Evolutionary conservation across 108 stramenopile genomes (phyloP).

Genomic region (Phaeodactylum tricornutum): DNA sequence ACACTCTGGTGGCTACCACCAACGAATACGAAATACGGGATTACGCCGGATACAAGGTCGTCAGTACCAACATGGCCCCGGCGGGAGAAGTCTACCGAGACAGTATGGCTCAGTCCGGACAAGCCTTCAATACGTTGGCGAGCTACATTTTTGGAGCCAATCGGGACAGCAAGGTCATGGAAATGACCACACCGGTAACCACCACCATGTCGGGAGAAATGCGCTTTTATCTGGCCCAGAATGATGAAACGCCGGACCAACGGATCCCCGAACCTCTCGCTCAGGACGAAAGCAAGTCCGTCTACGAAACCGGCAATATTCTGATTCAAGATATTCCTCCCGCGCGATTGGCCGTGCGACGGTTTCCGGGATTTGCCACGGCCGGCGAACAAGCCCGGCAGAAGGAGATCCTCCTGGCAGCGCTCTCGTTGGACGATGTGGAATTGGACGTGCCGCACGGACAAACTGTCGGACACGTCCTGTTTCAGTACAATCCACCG

Average conservation of each 20-base stretch:
- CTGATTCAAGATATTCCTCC: constrained; percentile 58
- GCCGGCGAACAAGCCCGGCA: constrained; percentile 84
- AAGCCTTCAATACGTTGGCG: constrained; percentile 82
- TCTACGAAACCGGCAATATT: constrained; percentile 33
- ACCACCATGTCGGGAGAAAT: constrained; percentile 76
- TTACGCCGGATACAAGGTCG: constrained; percentile 71
- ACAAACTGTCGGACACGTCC: constrained; percentile 53
- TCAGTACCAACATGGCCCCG: constrained; percentile 45
- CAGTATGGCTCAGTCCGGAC: constrained; percentile 45
- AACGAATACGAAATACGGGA: constrained; percentile 80
- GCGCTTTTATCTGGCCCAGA: constrained; percentile 63
- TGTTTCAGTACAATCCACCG: constrained; percentile 93
- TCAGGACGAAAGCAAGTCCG: background rate
- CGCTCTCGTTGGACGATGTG: constrained; percentile 49
- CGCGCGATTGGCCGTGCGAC: constrained; percentile 61
- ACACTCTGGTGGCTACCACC: constrained; percentile 37
- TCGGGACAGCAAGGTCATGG: constrained; percentile 61
- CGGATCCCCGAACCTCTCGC: constrained; percentile 35
- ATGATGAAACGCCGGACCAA: constrained; percentile 13
- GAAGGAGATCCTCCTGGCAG: constrained; percentile 68
- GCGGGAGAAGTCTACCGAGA: constrained; percentile 9
- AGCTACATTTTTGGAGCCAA: constrained; percentile 91
- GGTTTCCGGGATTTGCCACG: constrained; percentile 85
- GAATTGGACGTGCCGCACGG: constrained; percentile 80
- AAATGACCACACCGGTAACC: constrained; percentile 92